Evolutionary conservation across 768 basidiomycete species (phyloP).

Genomic region (Rhodotorula kratochvilovae): DNA sequence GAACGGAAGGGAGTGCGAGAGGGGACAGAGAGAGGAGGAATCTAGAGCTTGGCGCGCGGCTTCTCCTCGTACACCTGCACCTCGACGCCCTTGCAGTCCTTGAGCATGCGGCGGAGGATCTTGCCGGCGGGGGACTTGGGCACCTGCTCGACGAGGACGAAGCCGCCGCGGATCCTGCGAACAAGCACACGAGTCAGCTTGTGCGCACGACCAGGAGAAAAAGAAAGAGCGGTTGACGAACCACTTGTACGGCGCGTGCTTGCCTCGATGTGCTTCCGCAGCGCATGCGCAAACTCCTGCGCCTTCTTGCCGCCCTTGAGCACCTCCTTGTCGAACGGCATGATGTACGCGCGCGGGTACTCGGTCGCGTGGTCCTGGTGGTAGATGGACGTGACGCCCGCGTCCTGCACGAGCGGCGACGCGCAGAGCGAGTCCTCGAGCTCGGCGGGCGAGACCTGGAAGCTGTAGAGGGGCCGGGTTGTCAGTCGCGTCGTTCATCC

Average conservation of each 20-base stretch:
- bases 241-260: slow-evolving; percentile 44
- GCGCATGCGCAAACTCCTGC: slow-evolving; percentile 26
- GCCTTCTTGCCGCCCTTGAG: slow-evolving; percentile 31
- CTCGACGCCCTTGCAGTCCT: slow-evolving; percentile 37
- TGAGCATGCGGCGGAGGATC: slow-evolving; percentile 40
- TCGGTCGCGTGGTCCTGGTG: slow-evolving; percentile 43
- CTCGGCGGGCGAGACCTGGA: slow-evolving; percentile 44
- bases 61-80: slow-evolving; percentile 36
- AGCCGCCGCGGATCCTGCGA: slow-evolving; percentile 41
- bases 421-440: slow-evolving; percentile 43
- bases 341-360: slow-evolving; percentile 42
- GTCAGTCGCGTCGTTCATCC: too few relatives aligned
- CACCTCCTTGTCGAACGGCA: slow-evolving; percentile 40
- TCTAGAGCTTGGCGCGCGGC: slow-evolving; percentile 35
- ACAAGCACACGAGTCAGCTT: background rate
- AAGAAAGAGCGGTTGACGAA: background rate
- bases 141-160: slow-evolving; percentile 39
- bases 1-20: background rate
- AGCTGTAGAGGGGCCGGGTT: slow-evolving; percentile 9
- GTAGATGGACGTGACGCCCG: slow-evolving; percentile 41
- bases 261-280: slow-evolving; percentile 39
- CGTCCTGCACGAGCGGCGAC: slow-evolving; percentile 40
- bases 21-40: too few relatives aligned
- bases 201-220: background rate
- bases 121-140: slow-evolving; percentile 42